A percentile compares a stretch with the other conserved stretches of the same genome.
Conservation (phyloP, 306 rosid genomes). For the Pyrus bretschneideri region DNA sequence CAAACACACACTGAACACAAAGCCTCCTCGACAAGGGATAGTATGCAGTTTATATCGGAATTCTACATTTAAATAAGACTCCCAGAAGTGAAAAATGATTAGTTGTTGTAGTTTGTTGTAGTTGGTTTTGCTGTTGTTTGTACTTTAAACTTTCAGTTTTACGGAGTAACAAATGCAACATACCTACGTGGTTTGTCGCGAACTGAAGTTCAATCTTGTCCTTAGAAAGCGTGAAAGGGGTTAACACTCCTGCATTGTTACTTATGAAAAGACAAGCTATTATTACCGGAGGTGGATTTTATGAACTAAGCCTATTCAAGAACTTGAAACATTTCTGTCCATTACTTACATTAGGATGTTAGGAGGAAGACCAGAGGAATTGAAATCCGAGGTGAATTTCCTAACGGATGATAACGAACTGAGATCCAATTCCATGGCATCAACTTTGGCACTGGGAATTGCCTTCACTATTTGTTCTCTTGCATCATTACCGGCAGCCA, state of each 20-base stretch:
- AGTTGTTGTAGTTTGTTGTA: no score
- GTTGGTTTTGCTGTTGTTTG: no score
- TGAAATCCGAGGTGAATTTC: constrained; percentile 60
- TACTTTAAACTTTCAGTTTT: no score
- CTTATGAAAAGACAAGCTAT: constrained; percentile 34
- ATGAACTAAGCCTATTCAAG: neutral
- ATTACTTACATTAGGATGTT: constrained; percentile 76
- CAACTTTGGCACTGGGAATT: constrained; percentile 64
- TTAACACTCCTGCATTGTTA: constrained; percentile 85
- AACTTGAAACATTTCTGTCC: neutral
- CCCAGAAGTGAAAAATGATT: no score
- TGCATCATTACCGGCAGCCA: constrained; percentile 41
- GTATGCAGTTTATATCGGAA: no score
- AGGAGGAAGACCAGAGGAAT: constrained; percentile 44
- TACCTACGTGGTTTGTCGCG: no score
- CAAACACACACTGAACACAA: no score
- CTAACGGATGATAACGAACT: constrained; percentile 56
- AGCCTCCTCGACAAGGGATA: no score
- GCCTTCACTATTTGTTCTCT: constrained; percentile 55
- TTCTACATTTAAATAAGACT: no score
- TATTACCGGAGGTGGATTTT: neutral
- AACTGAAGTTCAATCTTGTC: no score
- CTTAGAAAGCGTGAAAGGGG: no score
- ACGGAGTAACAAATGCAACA: no score
- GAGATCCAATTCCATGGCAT: constrained; percentile 73